Base-by-base conservation (phyloP, 1,284 basidiomycete species). In the Ustilago cynodontis region DNA sequence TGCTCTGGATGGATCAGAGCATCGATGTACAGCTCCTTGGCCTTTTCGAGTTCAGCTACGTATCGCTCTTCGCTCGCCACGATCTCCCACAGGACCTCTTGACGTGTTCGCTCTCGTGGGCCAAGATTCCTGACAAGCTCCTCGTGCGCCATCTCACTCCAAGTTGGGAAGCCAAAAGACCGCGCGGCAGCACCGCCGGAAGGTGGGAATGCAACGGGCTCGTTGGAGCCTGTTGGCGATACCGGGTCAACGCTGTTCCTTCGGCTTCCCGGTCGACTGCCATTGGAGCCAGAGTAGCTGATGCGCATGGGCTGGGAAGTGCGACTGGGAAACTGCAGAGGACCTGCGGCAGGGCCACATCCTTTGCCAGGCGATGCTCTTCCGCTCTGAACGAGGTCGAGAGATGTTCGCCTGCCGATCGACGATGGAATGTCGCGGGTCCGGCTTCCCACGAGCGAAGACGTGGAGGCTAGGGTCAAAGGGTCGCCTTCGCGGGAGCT, bases 1-100 rank as follows among this genome's bases (percentile, higher is more conserved):
- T 62, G 49, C 18, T 70, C 66, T 9, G 72, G 93, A 86, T 97
- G 94, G 8, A 99, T 90, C 20, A 98, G 90, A 3, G 93, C 91
- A 71, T 93, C 92, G 82, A 95, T 93, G 84, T 98, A 98, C 0
- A 93, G 93, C 72, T 95, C 93, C 87, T 94, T 95, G 88, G 97
- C 92, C 87, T 93, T 94, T 81, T 92, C 87, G 9, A 98, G 89
- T 82, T 98, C 95, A 75, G 89, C 89, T 29, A 98, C 94, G 85
- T 98, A 98, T 90, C 95, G 90, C 86, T 98, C 95, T 87, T 98
- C 96, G 80, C 93, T 95, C 43, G 93, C 93, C 52, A 99, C 95
- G 79, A 99, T 98, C 88, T 99, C 96, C 90, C 95, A 98, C 35
- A 99, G 87, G 3, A 98, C 96, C 88, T 99, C 96, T 86, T 98